Evolutionary conservation across 768 basidiomycete genomes (phyloP).

Genomic region (Pleurotus cornucopiae): DNA sequence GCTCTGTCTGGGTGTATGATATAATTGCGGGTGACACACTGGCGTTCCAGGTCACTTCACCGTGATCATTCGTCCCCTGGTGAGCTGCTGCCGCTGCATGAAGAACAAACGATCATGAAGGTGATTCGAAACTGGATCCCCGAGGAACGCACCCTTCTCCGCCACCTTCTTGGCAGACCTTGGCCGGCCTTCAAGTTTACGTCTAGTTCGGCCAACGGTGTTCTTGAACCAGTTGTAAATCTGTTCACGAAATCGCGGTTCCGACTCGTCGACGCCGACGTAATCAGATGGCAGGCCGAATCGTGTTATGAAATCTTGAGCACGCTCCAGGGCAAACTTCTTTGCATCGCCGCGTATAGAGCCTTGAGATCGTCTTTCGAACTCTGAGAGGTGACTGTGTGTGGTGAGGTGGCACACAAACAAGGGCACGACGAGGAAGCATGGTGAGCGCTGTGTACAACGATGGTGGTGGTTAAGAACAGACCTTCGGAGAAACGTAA

Average conservation of each 20-base stretch:
- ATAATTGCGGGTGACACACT: conserved; percentile 25
- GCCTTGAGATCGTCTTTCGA: conserved; percentile 55
- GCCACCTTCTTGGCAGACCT: conserved; percentile 46
- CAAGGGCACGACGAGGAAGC: conserved; percentile 5
- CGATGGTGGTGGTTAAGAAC: background rate
- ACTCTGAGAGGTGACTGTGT: conserved; percentile 45
- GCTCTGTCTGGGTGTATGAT: conserved; percentile 35
- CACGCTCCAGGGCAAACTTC: conserved; percentile 62
- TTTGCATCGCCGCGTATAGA: conserved; percentile 65
- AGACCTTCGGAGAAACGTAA: conserved; percentile 50
- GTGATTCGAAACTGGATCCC: background rate
- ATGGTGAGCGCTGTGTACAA: conserved; percentile 8
- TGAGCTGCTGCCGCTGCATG: conserved; percentile 4
- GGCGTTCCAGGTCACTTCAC: conserved; percentile 34
- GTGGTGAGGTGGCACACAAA: conserved; percentile 10
- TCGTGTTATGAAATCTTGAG: conserved; percentile 52
- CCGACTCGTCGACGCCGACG: conserved; percentile 51
- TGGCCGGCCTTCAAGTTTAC: conserved; percentile 53
- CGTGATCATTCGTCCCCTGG: conserved; percentile 16
- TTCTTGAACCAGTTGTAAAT: conserved; percentile 77
- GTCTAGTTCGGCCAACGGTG: conserved; percentile 55
- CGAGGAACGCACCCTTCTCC: conserved; percentile 39
- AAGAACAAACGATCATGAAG: background rate
- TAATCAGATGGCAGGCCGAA: conserved; percentile 56
- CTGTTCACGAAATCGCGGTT: conserved; percentile 64